Conservation (phyloP, 2,329 filamentous ascomycete genomes). For the Hypoxylon sp. region DNA sequence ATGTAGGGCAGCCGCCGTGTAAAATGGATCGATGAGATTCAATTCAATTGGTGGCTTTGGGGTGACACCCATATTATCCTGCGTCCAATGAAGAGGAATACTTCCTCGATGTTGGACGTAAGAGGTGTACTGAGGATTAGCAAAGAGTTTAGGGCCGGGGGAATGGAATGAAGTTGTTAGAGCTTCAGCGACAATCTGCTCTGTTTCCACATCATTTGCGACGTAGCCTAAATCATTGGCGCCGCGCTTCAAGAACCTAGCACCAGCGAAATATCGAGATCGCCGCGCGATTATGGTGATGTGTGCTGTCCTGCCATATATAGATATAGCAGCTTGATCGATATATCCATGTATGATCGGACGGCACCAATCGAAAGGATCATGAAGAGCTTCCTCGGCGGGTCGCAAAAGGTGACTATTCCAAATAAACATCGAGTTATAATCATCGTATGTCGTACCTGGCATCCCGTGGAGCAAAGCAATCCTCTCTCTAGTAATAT, state of each 20-base stretch:
- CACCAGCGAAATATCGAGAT: conserved; percentile 93
- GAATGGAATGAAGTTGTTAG: conserved; percentile 96
- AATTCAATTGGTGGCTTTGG: conserved; percentile 97
- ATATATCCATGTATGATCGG: conserved; percentile 97
- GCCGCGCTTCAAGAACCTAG: conserved; percentile 92
- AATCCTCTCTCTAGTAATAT: conserved; percentile 85
- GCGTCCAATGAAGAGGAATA: conserved; percentile 97
- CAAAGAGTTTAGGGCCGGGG: conserved; percentile 85
- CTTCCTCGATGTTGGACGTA: conserved; percentile 97
- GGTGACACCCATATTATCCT: conserved; percentile 93
- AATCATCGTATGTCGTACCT: conserved; percentile 73
- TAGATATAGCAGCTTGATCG: conserved; percentile 86
- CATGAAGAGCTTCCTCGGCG: conserved; percentile 76
- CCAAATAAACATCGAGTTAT: conserved; percentile 98
- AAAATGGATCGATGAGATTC: conserved; percentile 96
- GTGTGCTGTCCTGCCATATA: conserved; percentile 90
- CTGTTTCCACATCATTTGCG: conserved; percentile 98
- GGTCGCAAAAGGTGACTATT: conserved; percentile 90
- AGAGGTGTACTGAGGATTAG: conserved; percentile 92
- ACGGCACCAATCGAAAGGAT: conserved; percentile 95
- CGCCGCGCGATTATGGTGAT: conserved; percentile 94
- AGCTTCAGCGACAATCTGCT: conserved; percentile 97
- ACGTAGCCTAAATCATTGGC: conserved; percentile 96
- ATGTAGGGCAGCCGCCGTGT: conserved; percentile 90
- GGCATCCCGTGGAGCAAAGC: conserved; percentile 76